phyloP scores from a whole-genome alignment of 106 monocot genomes.

The Dioscorea zingiberensis region DNA sequence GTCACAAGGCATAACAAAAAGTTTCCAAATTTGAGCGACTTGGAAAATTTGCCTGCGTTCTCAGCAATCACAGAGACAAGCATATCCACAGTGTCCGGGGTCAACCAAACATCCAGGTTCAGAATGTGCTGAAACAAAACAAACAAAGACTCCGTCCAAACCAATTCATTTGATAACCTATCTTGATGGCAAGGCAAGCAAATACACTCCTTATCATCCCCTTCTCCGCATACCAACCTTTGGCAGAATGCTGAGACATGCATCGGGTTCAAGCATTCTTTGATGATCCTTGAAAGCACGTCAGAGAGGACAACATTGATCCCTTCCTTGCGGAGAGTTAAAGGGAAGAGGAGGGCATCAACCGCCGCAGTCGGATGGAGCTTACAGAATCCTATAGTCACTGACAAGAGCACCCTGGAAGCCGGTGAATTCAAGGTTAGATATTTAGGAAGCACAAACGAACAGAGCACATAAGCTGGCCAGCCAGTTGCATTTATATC shows the following conservation, averaged over 20 bases:
- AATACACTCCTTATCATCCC: slow-evolving; percentile 17
- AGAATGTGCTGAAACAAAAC: slow-evolving; percentile 65
- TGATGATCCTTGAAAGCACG: slow-evolving; percentile 48
- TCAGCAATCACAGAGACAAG: slow-evolving; percentile 39
- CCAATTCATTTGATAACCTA: slow-evolving; percentile 36
- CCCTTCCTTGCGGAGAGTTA: slow-evolving; percentile 55
- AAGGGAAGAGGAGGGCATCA: slow-evolving; percentile 58
- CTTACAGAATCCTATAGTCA: slow-evolving; percentile 58
- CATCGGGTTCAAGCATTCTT: slow-evolving; percentile 63
- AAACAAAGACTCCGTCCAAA: slow-evolving; percentile 73
- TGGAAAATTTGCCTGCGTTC: slow-evolving; percentile 25
- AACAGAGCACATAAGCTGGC: slow-evolving; percentile 56
- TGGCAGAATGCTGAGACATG: slow-evolving; percentile 80
- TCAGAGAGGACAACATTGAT: slow-evolving; percentile 53
- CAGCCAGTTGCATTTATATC: slow-evolving; percentile 2
- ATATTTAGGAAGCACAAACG: slow-evolving; percentile 53
- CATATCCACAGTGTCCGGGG: slow-evolving; percentile 46
- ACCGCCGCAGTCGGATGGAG: slow-evolving; percentile 38
- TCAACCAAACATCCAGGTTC: slow-evolving; percentile 45
- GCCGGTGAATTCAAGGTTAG: slow-evolving; percentile 34
- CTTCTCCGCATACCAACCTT: slow-evolving; percentile 37
- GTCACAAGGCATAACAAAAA: slow-evolving; percentile 66
- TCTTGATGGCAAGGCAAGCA: slow-evolving; percentile 52
- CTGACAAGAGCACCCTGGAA: slow-evolving; percentile 47
- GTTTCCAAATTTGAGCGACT: slow-evolving; percentile 79